Evolutionary conservation across 768 basidiomycete genomes (phyloP).

Genomic region (Leccinum longicurvipes): DNA sequence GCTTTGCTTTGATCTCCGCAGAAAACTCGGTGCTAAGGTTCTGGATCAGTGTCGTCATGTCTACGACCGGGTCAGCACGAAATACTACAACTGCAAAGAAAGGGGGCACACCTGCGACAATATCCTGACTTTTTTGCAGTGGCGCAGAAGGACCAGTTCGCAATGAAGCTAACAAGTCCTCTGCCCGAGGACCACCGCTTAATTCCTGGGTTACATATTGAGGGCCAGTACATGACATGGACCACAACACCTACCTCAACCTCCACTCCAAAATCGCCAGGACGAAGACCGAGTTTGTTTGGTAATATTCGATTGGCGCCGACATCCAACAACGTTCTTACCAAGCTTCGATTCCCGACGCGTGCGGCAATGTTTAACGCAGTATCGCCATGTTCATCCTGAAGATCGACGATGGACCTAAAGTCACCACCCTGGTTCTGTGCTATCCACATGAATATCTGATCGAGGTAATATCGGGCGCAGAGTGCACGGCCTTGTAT

Average conservation of each 20-base stretch:
- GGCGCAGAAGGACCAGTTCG: slow-evolving; percentile 73
- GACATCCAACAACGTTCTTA: slow-evolving; percentile 83
- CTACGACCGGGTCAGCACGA: slow-evolving; percentile 37
- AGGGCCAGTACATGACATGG: neutral
- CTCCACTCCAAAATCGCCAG: slow-evolving; percentile 94
- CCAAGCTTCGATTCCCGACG: slow-evolving; percentile 85
- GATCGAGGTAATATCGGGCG: slow-evolving; percentile 90
- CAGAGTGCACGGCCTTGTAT: slow-evolving; percentile 81
- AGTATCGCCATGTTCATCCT: slow-evolving; percentile 95
- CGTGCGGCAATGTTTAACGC: slow-evolving; percentile 93
- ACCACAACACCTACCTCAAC: slow-evolving; percentile 59
- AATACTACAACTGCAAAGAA: neutral
- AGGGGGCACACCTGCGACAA: slow-evolving; percentile 59
- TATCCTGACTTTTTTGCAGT: slow-evolving; percentile 84
- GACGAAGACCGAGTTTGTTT: slow-evolving; percentile 91
- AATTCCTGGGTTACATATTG: slow-evolving; percentile 49
- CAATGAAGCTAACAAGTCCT: slow-evolving; percentile 75
- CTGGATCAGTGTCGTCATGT: slow-evolving; percentile 85
- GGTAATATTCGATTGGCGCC: slow-evolving; percentile 86
- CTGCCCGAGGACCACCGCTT: slow-evolving; percentile 64
- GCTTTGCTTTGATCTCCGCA: slow-evolving; percentile 79
- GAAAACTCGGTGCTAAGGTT: slow-evolving; percentile 75
- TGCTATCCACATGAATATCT: slow-evolving; percentile 83
- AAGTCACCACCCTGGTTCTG: slow-evolving; percentile 75
- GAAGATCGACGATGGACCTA: slow-evolving; percentile 78